These are phyloP conservation scores for Dovyalis caffra DNA, from an alignment of 345 rosid genomes.

Conservation along the genomic window DNA sequence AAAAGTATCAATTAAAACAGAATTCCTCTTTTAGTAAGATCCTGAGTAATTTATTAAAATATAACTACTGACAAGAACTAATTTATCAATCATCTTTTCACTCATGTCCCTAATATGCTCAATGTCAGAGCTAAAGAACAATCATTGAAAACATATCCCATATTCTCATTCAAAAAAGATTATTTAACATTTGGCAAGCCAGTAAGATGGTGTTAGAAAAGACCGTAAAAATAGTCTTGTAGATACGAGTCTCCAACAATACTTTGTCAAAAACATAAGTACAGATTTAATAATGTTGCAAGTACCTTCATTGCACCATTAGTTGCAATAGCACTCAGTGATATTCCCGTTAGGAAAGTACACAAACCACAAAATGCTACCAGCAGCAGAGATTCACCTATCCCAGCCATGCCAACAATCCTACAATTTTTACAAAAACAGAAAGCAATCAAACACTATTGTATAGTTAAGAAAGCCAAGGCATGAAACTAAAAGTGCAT, in stretches of 20 bases:
- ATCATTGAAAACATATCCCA: background rate
- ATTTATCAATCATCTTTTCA: background rate
- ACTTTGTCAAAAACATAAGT: background rate
- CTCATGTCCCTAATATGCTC: background rate
- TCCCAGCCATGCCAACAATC: slow-evolving; percentile 99
- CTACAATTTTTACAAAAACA: slow-evolving; percentile 36
- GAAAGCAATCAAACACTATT: background rate
- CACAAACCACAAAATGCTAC: slow-evolving; percentile 89
- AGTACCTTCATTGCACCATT: slow-evolving; percentile 99
- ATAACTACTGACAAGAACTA: background rate
- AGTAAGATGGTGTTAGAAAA: background rate
- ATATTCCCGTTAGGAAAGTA: slow-evolving; percentile 89
- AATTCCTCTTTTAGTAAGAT: background rate
- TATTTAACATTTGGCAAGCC: background rate
- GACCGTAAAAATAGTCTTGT: background rate
- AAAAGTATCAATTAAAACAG: background rate
- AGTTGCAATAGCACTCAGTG: slow-evolving; percentile 98
- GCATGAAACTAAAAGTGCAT: background rate
- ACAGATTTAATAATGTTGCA: background rate
- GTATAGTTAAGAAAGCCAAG: background rate
- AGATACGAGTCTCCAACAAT: background rate
- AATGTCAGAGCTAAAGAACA: background rate
- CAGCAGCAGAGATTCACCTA: slow-evolving; percentile 72
- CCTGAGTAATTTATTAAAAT: background rate
- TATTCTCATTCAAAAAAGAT: background rate